Conservation (phyloP, 2,329 filamentous ascomycete genomes). For the Tolypocladium pustulatum region DNA sequence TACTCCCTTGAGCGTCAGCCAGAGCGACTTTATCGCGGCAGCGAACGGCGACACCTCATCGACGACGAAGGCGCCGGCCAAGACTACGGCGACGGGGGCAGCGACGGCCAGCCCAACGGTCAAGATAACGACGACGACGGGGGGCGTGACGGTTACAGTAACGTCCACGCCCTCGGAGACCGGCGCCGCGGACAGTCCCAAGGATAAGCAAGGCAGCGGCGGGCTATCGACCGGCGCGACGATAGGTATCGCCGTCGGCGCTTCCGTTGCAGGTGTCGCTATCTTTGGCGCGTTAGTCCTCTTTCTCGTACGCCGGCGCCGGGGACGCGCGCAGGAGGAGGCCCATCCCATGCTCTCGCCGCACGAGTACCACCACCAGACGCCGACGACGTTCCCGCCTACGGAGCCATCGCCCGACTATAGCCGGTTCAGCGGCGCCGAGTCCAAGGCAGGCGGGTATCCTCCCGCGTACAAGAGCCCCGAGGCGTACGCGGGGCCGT, state of each 20-base stretch:
- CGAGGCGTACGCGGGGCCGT: slow-evolving; percentile 3
- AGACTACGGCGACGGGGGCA: background rate
- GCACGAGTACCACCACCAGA: slow-evolving; percentile 6
- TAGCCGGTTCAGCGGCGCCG: background rate
- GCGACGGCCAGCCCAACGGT: background rate
- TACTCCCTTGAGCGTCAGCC: slow-evolving; percentile 30
- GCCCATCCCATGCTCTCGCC: slow-evolving; percentile 18
- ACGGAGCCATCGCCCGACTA: slow-evolving; percentile 11
- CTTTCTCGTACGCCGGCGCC: slow-evolving; percentile 16
- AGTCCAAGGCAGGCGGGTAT: slow-evolving; percentile 7
- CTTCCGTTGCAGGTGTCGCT: slow-evolving; percentile 17
- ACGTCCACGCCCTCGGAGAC: background rate
- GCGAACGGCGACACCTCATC: background rate
- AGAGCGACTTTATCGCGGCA: slow-evolving; percentile 27
- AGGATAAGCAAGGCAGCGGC: slow-evolving; percentile 1
- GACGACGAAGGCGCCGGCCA: background rate
- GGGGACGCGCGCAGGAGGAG: slow-evolving; percentile 16
- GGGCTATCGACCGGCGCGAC: slow-evolving; percentile 24
- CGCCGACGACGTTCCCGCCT: slow-evolving; percentile 9
- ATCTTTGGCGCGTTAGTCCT: slow-evolving; percentile 12
- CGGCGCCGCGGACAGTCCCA: background rate
- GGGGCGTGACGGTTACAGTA: slow-evolving; percentile 1
- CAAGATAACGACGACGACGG: slow-evolving; percentile 1
- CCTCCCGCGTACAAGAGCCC: slow-evolving; percentile 2
- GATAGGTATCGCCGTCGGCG: slow-evolving; percentile 29